Conservation (phyloP, 2,329 filamentous ascomycete species). For the Tolypocladium tropicale region DNA sequence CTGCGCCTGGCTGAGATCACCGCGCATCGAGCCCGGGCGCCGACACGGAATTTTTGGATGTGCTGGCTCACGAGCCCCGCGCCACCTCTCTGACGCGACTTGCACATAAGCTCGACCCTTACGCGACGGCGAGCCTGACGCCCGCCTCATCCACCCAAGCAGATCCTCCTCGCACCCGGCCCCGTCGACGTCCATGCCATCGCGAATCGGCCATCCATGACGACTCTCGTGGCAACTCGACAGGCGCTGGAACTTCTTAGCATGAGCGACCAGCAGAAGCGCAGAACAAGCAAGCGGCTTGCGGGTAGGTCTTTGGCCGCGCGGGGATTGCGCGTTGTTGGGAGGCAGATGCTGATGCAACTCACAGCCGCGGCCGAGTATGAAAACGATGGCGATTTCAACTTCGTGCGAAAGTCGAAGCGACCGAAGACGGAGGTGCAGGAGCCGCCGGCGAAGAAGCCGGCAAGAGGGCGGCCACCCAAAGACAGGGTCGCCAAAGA, state of each 20-base stretch:
- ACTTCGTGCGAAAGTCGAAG: constrained; percentile 61
- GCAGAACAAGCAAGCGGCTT: constrained; percentile 54
- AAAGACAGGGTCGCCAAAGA: constrained; percentile 19
- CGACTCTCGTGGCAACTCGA: constrained; percentile 55
- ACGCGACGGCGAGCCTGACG: constrained; percentile 2
- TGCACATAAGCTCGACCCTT: background rate
- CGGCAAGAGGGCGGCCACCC: constrained; percentile 16
- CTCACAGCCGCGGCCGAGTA: constrained; percentile 35
- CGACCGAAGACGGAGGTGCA: constrained; percentile 48
- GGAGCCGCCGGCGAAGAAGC: constrained; percentile 30
- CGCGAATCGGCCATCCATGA: constrained; percentile 49
- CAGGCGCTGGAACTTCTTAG: constrained; percentile 57
- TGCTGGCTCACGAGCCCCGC: constrained; percentile 3
- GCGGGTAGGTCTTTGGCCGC: constrained; percentile 38
- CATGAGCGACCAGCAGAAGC: constrained; percentile 56
- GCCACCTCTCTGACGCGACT: constrained; percentile 6
- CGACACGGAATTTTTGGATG: background rate
- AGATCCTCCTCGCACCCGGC: background rate
- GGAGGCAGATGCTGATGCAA: constrained; percentile 6
- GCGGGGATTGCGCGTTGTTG: background rate
- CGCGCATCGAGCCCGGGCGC: background rate
- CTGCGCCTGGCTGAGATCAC: background rate
- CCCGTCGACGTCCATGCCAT: constrained; percentile 2
- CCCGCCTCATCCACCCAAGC: background rate
- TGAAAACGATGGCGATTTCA: constrained; percentile 69